Percentiles rank a stretch among this genome's conserved stretches.
Conservation (phyloP, 768 basidiomycete species). For the Agaricus bisporus region DNA sequence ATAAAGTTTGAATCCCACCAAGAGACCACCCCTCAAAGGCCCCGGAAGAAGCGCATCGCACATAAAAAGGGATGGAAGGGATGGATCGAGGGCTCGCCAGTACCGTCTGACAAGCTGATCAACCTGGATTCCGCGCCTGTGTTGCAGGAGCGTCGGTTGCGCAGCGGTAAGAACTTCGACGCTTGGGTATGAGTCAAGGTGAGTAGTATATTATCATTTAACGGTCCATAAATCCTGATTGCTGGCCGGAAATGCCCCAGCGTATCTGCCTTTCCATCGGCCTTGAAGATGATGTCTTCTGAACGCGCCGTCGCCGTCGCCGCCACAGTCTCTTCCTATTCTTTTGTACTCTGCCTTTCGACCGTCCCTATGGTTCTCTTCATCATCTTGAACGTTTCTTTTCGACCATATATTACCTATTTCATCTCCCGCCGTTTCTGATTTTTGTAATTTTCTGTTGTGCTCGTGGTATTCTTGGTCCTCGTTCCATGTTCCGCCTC, state of each 20-base stretch:
- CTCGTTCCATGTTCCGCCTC: conserved; percentile 7
- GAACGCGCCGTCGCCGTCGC: conserved; percentile 12
- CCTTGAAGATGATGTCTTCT: conserved; percentile 15
- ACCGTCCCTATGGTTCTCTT: conserved; percentile 12
- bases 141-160: conserved; percentile 68
- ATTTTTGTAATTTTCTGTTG: conserved; percentile 10
- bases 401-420: conserved; percentile 11
- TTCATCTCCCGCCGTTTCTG: conserved; percentile 12
- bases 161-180: conserved; percentile 83
- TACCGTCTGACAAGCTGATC: conserved; percentile 75
- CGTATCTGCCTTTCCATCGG: conserved; percentile 20
- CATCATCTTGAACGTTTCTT: conserved; percentile 15
- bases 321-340: conserved; percentile 18
- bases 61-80: conserved; percentile 87
- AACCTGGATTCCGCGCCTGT: conserved; percentile 70
- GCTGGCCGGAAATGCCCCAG: conserved; percentile 19
- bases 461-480: conserved; percentile 10
- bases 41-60: conserved; percentile 56
- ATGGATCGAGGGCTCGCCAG: conserved; percentile 83
- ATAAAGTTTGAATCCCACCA: conserved; percentile 14
- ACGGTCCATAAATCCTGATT: conserved; percentile 38
- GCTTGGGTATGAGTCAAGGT: conserved; percentile 58
- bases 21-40: conserved; percentile 21
- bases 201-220: conserved; percentile 30
- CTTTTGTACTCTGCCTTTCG: not conserved